phyloP scores from a whole-genome alignment of 192 early-diverging fungal species.

The Umbelopsis sp. region DNA sequence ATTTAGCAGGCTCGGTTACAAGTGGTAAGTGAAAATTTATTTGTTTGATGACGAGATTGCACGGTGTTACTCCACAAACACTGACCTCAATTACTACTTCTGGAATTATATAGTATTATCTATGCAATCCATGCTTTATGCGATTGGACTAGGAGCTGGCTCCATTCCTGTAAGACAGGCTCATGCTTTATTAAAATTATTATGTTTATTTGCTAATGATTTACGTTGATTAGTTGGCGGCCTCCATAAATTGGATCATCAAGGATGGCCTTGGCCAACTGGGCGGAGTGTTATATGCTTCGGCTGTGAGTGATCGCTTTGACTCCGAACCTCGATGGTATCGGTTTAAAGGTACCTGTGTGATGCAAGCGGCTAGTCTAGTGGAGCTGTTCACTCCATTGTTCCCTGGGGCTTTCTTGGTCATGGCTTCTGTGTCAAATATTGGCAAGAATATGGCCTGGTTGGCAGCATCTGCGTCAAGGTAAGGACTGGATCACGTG shows the following conservation, averaged over 20 bases:
- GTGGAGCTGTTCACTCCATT: constrained; percentile 82
- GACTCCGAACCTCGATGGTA: constrained; percentile 85
- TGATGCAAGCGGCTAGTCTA: constrained; percentile 75
- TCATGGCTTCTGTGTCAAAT: constrained; percentile 77
- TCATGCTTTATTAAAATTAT: background rate
- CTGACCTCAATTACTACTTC: constrained; percentile 18
- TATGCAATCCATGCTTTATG: constrained; percentile 84
- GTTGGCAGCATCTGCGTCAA: constrained; percentile 79
- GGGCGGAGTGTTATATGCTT: constrained; percentile 84
- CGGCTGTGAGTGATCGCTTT: constrained; percentile 71
- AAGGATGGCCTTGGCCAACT: constrained; percentile 90
- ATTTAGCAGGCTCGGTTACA: constrained; percentile 76
- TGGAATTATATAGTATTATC: constrained; percentile 60
- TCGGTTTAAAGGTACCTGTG: constrained; percentile 71
- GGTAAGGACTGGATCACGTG: constrained; percentile 25
- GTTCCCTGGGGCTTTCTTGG: constrained; percentile 73
- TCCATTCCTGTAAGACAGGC: constrained; percentile 54
- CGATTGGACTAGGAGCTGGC: constrained; percentile 78
- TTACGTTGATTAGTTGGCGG: constrained; percentile 54
- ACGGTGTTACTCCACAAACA: background rate
- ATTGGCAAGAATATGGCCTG: constrained; percentile 84
- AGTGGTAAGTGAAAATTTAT: constrained; percentile 45
- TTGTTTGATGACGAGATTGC: background rate
- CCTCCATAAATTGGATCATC: constrained; percentile 89
- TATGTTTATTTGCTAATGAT: background rate